These are phyloP conservation scores for Aegilops umbellulata DNA, from an alignment of 176 grass and related monocot species.

Conservation along the genomic window DNA sequence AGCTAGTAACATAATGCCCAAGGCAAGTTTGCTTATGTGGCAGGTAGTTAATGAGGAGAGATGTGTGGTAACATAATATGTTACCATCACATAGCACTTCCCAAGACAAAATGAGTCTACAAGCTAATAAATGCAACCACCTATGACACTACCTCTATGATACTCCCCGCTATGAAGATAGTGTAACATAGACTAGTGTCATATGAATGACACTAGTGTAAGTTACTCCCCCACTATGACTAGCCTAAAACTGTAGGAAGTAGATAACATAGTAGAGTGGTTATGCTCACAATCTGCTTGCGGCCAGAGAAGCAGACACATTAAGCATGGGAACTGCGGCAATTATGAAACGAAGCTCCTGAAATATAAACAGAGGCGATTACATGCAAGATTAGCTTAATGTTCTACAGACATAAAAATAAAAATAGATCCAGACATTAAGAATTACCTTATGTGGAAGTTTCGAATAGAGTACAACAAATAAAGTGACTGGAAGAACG, in stretches of 20 bases:
- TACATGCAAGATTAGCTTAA: not conserved
- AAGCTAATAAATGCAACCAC: no score
- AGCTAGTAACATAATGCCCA: no score
- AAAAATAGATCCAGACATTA: conserved; percentile 5
- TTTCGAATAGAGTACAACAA: conserved; percentile 98
- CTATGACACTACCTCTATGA: no score
- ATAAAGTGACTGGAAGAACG: conserved; percentile 78
- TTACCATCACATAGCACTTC: no score
- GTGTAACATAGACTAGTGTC: no score
- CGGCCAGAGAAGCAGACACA: conserved; percentile 79
- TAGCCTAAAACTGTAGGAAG: not conserved
- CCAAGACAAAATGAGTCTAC: no score
- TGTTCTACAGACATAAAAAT: conserved; percentile 11
- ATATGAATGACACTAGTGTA: no score
- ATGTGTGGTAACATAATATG: no score
- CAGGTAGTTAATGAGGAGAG: no score
- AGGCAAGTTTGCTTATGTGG: no score
- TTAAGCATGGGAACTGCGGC: conserved; percentile 84
- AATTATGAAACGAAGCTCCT: conserved; percentile 96
- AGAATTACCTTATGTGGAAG: conserved; percentile 85
- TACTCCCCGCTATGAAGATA: no score
- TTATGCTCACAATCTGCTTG: conserved; percentile 76
- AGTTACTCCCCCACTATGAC: no score
- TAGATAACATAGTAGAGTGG: conserved; percentile 21
- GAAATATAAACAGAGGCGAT: conserved; percentile 30